A percentile compares a stretch with the other conserved stretches of the same genome.
Conservation (phyloP, 345 rosid genomes). For the Murraya paniculata region DNA sequence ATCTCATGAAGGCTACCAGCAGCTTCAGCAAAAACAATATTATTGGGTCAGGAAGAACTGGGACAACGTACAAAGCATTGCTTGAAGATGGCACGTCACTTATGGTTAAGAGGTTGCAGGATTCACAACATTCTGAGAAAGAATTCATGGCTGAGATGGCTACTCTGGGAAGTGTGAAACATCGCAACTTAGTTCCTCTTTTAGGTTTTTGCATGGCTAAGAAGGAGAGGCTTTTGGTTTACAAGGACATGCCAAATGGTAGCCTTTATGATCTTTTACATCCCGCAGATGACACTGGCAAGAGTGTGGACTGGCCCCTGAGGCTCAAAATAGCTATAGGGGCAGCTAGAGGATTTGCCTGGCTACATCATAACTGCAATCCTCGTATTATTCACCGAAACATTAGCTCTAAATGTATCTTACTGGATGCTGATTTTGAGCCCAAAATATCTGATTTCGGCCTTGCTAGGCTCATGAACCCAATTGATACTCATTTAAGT, state of each 20-base stretch:
- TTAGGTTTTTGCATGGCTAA: slow-evolving; percentile 73
- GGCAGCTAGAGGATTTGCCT: slow-evolving; percentile 84
- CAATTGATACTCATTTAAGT: slow-evolving; percentile 87
- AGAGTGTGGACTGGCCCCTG: slow-evolving; percentile 75
- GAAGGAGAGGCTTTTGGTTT: slow-evolving; percentile 77
- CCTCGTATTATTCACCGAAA: slow-evolving; percentile 94
- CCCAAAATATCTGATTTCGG: slow-evolving; percentile 95
- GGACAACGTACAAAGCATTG: slow-evolving; percentile 76
- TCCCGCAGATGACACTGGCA: slow-evolving; percentile 34
- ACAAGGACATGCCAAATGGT: slow-evolving; percentile 74
- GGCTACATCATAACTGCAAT: slow-evolving; percentile 95
- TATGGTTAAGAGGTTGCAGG: slow-evolving; percentile 89
- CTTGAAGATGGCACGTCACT: slow-evolving; percentile 70
- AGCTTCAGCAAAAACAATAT: slow-evolving; percentile 72
- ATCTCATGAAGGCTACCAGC: slow-evolving; percentile 88
- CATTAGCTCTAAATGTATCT: slow-evolving; percentile 88
- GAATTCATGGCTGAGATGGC: slow-evolving; percentile 80
- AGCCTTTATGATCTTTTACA: slow-evolving; percentile 61
- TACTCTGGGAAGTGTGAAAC: slow-evolving; percentile 78
- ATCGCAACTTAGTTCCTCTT: slow-evolving; percentile 83
- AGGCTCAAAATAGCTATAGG: slow-evolving; percentile 86
- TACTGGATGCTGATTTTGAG: slow-evolving; percentile 75
- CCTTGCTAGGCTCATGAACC: slow-evolving; percentile 95
- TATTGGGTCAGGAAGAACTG: slow-evolving; percentile 84
- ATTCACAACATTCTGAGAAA: slow-evolving; percentile 82